phyloP scores from a whole-genome alignment of 2,329 filamentous ascomycete species.

The Pyrenochaeta sp. region DNA sequence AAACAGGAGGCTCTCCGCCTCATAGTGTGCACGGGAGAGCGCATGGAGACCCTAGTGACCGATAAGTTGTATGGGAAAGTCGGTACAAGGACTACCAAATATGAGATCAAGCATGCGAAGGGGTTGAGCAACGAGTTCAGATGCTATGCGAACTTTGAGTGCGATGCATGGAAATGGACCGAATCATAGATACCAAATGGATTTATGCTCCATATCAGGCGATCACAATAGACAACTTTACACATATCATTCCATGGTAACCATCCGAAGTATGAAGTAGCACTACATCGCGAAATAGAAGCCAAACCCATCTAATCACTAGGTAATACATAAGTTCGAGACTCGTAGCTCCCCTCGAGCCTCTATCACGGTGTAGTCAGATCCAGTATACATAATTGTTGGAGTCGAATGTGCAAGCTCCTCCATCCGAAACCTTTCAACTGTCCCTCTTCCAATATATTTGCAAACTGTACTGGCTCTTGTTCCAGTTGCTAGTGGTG shows the following conservation, averaged over 20 bases:
- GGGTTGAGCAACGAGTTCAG: constrained; percentile 82
- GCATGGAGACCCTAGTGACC: constrained; percentile 70
- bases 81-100: constrained; percentile 71
- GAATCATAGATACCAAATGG: constrained; percentile 7
- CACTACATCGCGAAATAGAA: too few relatives aligned
- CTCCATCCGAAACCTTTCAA: too few relatives aligned
- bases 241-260: neutral
- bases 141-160: constrained; percentile 82
- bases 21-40: constrained; percentile 79
- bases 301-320: too few relatives aligned
- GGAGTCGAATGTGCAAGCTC: too few relatives aligned
- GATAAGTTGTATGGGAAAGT: constrained; percentile 71
- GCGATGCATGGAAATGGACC: constrained; percentile 55
- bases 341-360: too few relatives aligned
- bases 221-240: neutral
- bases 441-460: too few relatives aligned
- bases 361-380: too few relatives aligned
- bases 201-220: neutral
- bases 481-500: too few relatives aligned
- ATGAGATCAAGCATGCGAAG: constrained; percentile 73
- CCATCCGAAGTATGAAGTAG: too few relatives aligned
- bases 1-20: constrained; percentile 52
- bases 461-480: too few relatives aligned
- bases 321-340: too few relatives aligned
- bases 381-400: too few relatives aligned